These are phyloP conservation scores for Phytopythium helicoides DNA, from an alignment of 352 stramenopile species.

Conservation along the genomic window DNA sequence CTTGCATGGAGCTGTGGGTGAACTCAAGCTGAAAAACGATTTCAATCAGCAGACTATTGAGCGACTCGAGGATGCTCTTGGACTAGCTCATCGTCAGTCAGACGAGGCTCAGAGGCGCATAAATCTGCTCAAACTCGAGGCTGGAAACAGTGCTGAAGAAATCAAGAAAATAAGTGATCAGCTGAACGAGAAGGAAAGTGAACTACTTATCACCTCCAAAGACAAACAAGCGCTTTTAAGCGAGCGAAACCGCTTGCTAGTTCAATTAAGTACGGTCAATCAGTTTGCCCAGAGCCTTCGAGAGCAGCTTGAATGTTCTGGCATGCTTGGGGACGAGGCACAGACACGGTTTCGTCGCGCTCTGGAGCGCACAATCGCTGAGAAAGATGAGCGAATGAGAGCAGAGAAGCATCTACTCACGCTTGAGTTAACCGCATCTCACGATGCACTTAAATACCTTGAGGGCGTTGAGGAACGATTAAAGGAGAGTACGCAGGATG, in stretches of 20 bases:
- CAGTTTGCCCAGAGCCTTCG: conserved; percentile 22
- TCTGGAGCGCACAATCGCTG: conserved; percentile 28
- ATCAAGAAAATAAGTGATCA: conserved; percentile 25
- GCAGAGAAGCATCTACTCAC: conserved; percentile 44
- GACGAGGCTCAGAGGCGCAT: conserved; percentile 55
- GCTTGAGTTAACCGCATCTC: conserved; percentile 38
- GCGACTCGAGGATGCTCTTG: conserved; percentile 42
- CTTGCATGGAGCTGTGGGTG: conserved; percentile 41
- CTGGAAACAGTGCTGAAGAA: conserved; percentile 35
- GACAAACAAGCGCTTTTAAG: conserved; percentile 26
- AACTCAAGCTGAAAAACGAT: conserved; percentile 62
- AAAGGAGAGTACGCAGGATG: conserved; percentile 6
- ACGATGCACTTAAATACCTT: conserved; percentile 36
- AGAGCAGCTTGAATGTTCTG: conserved; percentile 29
- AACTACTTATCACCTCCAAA: conserved; percentile 24
- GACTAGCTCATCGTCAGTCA: conserved; percentile 25
- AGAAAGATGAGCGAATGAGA: conserved; percentile 44
- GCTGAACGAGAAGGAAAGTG: conserved; percentile 34
- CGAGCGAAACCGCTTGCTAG: conserved; percentile 45
- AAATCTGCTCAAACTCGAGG: conserved; percentile 50
- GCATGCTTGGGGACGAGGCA: conserved; percentile 50
- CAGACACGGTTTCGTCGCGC: conserved; percentile 25
- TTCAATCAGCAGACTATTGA: conserved; percentile 45
- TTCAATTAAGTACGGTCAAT: conserved; percentile 48
- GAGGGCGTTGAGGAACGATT: conserved; percentile 37